phyloP scores from a whole-genome alignment of 108 stramenopile genomes.

The Phaeodactylum tricornutum region DNA sequence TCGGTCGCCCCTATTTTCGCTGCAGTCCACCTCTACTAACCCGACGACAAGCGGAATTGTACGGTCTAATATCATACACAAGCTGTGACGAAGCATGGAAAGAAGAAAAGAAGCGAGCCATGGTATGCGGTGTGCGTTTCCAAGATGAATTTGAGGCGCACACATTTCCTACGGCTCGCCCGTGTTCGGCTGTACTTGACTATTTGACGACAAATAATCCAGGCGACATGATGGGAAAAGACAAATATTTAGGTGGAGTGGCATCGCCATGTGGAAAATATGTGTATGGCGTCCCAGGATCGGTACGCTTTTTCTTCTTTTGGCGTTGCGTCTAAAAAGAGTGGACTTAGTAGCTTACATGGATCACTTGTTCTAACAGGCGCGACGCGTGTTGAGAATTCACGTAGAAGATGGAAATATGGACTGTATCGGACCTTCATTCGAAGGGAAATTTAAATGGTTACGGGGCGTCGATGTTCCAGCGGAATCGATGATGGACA shows the following conservation, averaged over 20 bases:
- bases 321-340: too few species aligned
- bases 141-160: background rate
- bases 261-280: constrained; percentile 52
- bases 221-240: constrained; percentile 44
- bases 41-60: constrained; percentile 43
- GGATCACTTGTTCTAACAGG: too few species aligned
- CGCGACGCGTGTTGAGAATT: constrained; percentile 47
- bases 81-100: constrained; percentile 9
- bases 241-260: constrained; percentile 67
- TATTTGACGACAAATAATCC: too few species aligned
- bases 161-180: too few species aligned
- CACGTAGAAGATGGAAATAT: constrained; percentile 37
- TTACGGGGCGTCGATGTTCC: constrained; percentile 54
- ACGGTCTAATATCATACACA: constrained; percentile 52
- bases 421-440: constrained; percentile 50
- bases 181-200: background rate
- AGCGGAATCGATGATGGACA: background rate
- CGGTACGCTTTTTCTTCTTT: too few species aligned
- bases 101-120: constrained; percentile 32
- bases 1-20: constrained; percentile 32
- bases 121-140: constrained; percentile 50
- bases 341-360: too few species aligned
- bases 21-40: constrained; percentile 39
- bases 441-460: constrained; percentile 79
- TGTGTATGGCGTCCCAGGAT: constrained; percentile 66